These are phyloP conservation scores for Spirogloea muscicola DNA, from an alignment of 139 green algal genomes.

Conservation along the genomic window DNA sequence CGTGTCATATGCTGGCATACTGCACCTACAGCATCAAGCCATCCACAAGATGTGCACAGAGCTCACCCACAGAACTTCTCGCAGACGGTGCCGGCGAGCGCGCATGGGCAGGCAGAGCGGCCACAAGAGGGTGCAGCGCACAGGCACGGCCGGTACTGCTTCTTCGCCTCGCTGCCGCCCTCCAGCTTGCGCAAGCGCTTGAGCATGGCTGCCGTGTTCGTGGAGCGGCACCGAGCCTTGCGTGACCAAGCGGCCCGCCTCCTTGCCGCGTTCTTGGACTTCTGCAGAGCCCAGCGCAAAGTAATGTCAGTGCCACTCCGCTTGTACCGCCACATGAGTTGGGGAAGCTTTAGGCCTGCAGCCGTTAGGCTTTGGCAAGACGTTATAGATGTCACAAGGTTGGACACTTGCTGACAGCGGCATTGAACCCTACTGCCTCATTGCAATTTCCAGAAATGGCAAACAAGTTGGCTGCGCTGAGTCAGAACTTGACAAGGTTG, in stretches of 20 bases:
- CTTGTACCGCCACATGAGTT: neutral
- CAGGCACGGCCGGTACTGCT: constrained; percentile 42
- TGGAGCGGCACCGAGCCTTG: neutral
- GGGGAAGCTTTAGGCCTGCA: too few relatives aligned
- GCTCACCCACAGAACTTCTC: constrained; percentile 51
- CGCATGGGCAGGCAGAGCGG: constrained; percentile 37
- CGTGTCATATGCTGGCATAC: neutral
- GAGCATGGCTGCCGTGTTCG: neutral
- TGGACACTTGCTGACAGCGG: too few relatives aligned
- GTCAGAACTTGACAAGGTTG: too few relatives aligned
- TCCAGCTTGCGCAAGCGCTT: neutral
- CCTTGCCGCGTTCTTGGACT: neutral
- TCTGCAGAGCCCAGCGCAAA: neutral
- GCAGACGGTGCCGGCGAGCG: constrained; percentile 39
- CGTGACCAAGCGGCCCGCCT: neutral
- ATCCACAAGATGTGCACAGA: neutral
- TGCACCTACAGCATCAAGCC: neutral
- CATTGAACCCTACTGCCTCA: too few relatives aligned
- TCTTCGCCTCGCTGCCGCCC: too few relatives aligned
- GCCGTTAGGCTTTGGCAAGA: too few relatives aligned
- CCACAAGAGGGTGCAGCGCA: constrained; percentile 42
- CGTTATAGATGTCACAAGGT: too few relatives aligned
- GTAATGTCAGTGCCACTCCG: neutral
- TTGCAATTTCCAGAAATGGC: too few relatives aligned
- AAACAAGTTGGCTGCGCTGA: too few relatives aligned